phyloP scores from a whole-genome alignment of 257 asterid species.

The Misopates orontium region DNA sequence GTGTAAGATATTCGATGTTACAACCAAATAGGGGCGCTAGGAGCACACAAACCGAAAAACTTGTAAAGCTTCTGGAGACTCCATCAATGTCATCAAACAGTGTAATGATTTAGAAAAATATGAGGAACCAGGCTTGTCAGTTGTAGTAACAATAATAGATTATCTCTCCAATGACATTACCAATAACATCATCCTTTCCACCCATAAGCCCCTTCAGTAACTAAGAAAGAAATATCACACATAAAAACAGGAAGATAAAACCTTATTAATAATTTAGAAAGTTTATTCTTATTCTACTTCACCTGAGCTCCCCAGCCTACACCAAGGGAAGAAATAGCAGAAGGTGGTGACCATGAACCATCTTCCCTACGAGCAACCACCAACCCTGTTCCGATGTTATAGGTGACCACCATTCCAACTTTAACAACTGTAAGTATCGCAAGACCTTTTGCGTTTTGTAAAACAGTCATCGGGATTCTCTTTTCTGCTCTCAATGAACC shows the following conservation, averaged over 20 bases:
- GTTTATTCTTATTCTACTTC: constrained; percentile 9
- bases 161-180: no score
- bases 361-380: constrained; percentile 89
- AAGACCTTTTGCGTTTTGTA: constrained; percentile 86
- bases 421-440: constrained; percentile 89
- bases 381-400: constrained; percentile 91
- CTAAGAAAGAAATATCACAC: not conserved
- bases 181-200: no score
- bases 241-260: not conserved
- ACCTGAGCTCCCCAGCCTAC: constrained; percentile 99
- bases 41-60: not conserved
- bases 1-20: not conserved
- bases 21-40: not conserved
- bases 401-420: constrained; percentile 93
- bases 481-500: constrained; percentile 74
- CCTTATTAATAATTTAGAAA: not conserved
- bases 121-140: no score
- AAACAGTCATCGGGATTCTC: constrained; percentile 85
- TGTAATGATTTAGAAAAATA: not conserved
- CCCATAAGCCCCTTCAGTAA: not conserved
- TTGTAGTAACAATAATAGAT: no score
- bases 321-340: constrained; percentile 91
- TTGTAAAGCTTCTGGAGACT: not conserved
- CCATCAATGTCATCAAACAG: constrained; percentile 13
- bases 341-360: constrained; percentile 99